phyloP scores from a whole-genome alignment of 352 stramenopile species.

The Phytophthora kernoviae region DNA sequence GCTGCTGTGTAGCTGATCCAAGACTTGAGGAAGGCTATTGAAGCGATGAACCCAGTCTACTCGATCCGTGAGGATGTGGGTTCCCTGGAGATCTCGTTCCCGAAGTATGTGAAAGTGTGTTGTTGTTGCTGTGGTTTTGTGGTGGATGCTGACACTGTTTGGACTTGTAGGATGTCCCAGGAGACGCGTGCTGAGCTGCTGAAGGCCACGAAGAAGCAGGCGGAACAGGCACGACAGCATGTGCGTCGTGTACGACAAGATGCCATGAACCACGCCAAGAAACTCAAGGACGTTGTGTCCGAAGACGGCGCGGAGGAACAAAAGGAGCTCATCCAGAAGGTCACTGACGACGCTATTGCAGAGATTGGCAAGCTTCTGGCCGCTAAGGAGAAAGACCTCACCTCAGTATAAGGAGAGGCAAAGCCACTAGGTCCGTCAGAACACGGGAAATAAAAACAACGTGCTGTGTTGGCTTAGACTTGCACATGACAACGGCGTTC shows the following conservation, averaged over 20 bases:
- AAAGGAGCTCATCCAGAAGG: constrained; percentile 80
- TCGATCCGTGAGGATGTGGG: constrained; percentile 69
- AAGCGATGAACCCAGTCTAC: constrained; percentile 78
- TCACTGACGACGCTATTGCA: constrained; percentile 71
- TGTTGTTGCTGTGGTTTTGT: neutral
- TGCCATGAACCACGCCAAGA: constrained; percentile 83
- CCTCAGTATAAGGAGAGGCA: constrained; percentile 46
- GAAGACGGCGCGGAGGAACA: constrained; percentile 81
- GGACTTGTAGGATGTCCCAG: constrained; percentile 72
- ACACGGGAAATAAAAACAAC: neutral
- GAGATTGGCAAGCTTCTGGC: constrained; percentile 79
- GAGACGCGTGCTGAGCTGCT: constrained; percentile 80
- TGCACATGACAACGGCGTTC: constrained; percentile 17
- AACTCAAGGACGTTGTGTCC: constrained; percentile 79
- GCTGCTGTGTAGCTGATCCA: constrained; percentile 50
- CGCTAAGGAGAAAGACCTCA: constrained; percentile 83
- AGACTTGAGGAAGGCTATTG: constrained; percentile 78
- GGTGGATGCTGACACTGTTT: constrained; percentile 4
- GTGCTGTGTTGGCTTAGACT: constrained; percentile 16
- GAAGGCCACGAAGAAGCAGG: constrained; percentile 85
- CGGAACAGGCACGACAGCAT: constrained; percentile 79
- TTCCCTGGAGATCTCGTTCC: constrained; percentile 78
- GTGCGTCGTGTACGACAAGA: constrained; percentile 86
- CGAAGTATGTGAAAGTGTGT: constrained; percentile 57
- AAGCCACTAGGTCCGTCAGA: neutral